Base-by-base conservation (phyloP, 768 basidiomycete genomes). In the Dioszegia hungarica region DNA sequence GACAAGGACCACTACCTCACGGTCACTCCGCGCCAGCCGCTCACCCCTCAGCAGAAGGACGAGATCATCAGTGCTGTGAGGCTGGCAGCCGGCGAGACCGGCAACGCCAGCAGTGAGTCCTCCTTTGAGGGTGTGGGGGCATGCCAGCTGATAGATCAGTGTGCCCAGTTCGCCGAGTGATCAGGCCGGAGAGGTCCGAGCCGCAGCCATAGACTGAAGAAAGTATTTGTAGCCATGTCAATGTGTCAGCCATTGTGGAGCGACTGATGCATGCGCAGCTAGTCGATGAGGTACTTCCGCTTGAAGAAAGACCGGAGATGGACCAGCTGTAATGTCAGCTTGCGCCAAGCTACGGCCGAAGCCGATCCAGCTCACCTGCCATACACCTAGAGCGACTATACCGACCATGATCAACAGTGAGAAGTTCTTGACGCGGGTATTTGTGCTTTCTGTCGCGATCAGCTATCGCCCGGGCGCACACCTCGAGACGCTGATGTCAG, bases 261-360 rank as follows among this genome's bases (percentile, higher is more conserved):
- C 22, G 22, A 9, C 19, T 43, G 22, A 25, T 34, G 12, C 38
- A 53, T 39, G 14, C 34, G 37, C 46, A 31, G 11, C 54, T 64
- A 77, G 51, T 77, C 76, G 59, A 77, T 77, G 49, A 77, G 61
- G 56, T 77, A 77, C 57, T 77, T 95, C 71, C 87, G 83, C 80
- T 90, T 92, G 84, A 98, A 97, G 84, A 88, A 98, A 5, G 90
- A 83, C 43, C 92, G 85, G 14, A 99, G 80, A 72, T 98, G 94
- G 73, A 95, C 78, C 41, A 99, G 88, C 76, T 77, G 47, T 4
- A 12, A 49, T 10, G 2, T 41, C 17, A 25, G 27, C 27, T n/a
- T n/a, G n/a, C 29, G 3, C 43, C 14, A 2, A 17, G 22, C 12
- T 11, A 5, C 14, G 28, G 33, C 19, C 6, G 24, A 22, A 20